Evolutionary conservation across 768 basidiomycete genomes (phyloP).

Genomic region (Pleurotus sapidus): DNA sequence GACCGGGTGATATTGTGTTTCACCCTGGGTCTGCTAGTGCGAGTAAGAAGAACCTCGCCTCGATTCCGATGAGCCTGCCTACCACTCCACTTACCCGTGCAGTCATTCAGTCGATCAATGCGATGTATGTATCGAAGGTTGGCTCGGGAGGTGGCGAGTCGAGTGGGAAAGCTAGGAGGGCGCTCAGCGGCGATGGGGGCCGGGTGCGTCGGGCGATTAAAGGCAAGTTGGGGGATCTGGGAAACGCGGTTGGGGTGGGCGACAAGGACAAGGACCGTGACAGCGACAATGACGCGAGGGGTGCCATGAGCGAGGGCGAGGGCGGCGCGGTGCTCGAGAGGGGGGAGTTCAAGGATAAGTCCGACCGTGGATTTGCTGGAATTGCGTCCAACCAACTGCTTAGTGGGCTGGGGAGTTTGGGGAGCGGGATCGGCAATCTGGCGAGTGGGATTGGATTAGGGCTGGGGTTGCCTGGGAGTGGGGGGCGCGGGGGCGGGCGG

Average conservation of each 20-base stretch:
- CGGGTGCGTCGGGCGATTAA: slow-evolving; percentile 62
- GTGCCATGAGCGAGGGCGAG: slow-evolving; percentile 7
- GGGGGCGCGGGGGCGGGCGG: slow-evolving; percentile 27
- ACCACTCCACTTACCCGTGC: slow-evolving; percentile 11
- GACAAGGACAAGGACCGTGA: slow-evolving; percentile 22
- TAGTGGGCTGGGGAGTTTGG: slow-evolving; percentile 9
- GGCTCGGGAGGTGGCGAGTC: not conserved
- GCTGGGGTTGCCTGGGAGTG: slow-evolving; percentile 32
- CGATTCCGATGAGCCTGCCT: not conserved
- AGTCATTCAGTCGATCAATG: not conserved
- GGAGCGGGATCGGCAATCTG: slow-evolving; percentile 27
- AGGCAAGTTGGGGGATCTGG: slow-evolving; percentile 55
- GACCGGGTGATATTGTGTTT: slow-evolving; percentile 5
- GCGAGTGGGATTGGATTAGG: slow-evolving; percentile 42
- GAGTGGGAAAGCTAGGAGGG: not conserved
- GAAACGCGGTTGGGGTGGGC: slow-evolving; percentile 28
- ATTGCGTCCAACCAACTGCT: not conserved
- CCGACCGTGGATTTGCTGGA: not conserved
- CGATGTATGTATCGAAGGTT: not conserved
- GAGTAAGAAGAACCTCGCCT: slow-evolving; percentile 11
- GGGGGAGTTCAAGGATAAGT: not conserved
- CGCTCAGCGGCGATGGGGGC: slow-evolving; percentile 18
- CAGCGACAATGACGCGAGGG: not conserved
- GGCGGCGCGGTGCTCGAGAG: not conserved
- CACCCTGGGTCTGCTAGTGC: slow-evolving; percentile 16